A percentile compares a stretch with the other conserved stretches of the same genome.
phyloP scores from a whole-genome alignment of 306 rosid species.

The Lotus japonicus region DNA sequence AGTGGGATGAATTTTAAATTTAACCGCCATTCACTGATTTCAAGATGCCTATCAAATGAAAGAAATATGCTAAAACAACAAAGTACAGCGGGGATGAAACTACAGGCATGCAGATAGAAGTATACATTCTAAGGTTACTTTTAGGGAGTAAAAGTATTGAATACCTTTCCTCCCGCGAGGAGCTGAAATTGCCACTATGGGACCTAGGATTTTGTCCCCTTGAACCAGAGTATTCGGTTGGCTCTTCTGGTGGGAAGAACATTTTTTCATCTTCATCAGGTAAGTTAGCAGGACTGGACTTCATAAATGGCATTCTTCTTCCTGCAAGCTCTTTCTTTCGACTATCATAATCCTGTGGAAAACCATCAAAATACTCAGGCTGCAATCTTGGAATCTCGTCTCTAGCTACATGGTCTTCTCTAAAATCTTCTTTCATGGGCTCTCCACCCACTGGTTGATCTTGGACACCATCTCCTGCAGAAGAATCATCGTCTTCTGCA shows the following conservation, averaged over 20 bases:
- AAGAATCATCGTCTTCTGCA: conserved; percentile 67
- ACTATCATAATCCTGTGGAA: conserved; percentile 34
- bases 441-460: conserved; percentile 54
- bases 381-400: conserved; percentile 42
- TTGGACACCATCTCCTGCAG: conserved; percentile 51
- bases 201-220: conserved; percentile 39
- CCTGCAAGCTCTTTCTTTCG: conserved; percentile 54
- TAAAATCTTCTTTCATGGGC: conserved; percentile 40
- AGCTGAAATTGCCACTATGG: conserved; percentile 28
- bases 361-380: conserved; percentile 39
- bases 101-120: not conserved
- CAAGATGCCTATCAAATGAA: too few relatives aligned
- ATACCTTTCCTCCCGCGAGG: conserved; percentile 69
- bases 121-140: not conserved
- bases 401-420: conserved; percentile 43
- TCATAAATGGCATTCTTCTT: conserved; percentile 40
- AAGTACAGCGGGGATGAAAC: not conserved
- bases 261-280: conserved; percentile 40
- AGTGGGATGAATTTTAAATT: not conserved
- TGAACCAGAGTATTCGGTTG: conserved; percentile 33
- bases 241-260: conserved; percentile 40
- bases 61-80: too few relatives aligned
- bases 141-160: not conserved
- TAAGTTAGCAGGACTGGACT: conserved; percentile 31
- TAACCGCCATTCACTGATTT: too few relatives aligned